Base-by-base conservation (phyloP, 805 yeast species). In the Teunomyces atbi region DNA sequence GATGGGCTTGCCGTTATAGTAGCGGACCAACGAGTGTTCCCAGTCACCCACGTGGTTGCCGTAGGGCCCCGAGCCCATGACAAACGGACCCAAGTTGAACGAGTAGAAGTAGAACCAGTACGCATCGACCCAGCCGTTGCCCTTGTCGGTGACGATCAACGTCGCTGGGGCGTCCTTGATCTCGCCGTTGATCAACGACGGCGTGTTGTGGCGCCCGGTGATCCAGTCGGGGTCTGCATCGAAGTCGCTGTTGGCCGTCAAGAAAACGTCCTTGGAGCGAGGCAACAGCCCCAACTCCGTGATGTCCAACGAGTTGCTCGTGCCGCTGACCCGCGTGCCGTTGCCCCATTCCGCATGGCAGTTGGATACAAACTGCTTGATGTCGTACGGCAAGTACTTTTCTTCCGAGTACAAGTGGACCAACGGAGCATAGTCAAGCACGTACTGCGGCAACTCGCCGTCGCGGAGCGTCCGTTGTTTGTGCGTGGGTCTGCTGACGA, bases 11-110 rank as follows among this genome's bases (percentile, higher is more conserved):
- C 96, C 96, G 2, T 84, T 77, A 57, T 83, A 80, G 61, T 89
- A 92, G 20, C 99, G 73, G 11, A 90, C 92, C 29, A 92, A 68
- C 1, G 95, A 82, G 64, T 92, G 99, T 57, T 92, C 99, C 99
- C 99, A 92, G 69, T 92, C 99, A 5, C 98, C 99, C 28, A 94
- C 82, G 61, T 92, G 99, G 62, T 92, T 87, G 0, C 99, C 99
- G 71, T 86, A 94, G 0, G 99, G 99, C 0, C 99, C 99, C 30
- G 80, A 78, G 2, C 98, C 98, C 97, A 92, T 90, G 7, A 92
- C 97, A 67, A 84, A 92, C 0, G 99, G 97, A 0, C 99, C 99
- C 53, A 88, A 71, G 61, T 92, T 92, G 71, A 92, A 92, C 1
- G 96, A 85, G 62, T 94, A 92, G 61, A 92, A 92, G 61, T 89